These are phyloP conservation scores for Epithemia pelagica DNA, from an alignment of 108 stramenopile genomes.

Conservation along the genomic window DNA sequence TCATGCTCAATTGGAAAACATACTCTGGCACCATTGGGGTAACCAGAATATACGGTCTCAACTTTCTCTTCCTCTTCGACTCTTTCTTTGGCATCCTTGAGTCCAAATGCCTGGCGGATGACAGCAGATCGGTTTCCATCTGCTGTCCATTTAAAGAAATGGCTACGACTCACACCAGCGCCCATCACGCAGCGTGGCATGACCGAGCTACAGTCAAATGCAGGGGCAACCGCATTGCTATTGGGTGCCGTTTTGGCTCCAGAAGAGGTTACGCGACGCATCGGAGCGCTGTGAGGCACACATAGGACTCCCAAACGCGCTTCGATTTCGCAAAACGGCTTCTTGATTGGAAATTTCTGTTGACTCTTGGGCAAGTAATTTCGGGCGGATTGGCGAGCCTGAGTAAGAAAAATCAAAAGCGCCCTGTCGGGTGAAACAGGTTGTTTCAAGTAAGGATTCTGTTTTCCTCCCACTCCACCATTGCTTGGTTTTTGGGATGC, in stretches of 20 bases:
- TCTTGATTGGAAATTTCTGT: slow-evolving; percentile 23
- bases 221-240: slow-evolving; percentile 31
- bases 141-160: slow-evolving; percentile 68
- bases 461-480: neutral
- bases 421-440: slow-evolving; percentile 66
- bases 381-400: slow-evolving; percentile 51
- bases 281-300: slow-evolving; percentile 37
- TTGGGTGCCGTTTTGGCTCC: slow-evolving; percentile 39
- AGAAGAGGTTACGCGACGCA: slow-evolving; percentile 53
- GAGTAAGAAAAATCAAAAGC: slow-evolving; percentile 54
- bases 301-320: slow-evolving; percentile 65
- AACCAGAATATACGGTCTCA: slow-evolving; percentile 73
- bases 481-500: slow-evolving; percentile 4
- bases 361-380: slow-evolving; percentile 18
- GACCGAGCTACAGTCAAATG: slow-evolving; percentile 41
- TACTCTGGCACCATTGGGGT: slow-evolving; percentile 48
- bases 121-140: slow-evolving; percentile 25
- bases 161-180: slow-evolving; percentile 60
- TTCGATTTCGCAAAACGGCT: slow-evolving; percentile 72
- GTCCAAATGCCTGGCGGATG: slow-evolving; percentile 54
- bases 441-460: slow-evolving; percentile 51
- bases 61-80: slow-evolving; percentile 52
- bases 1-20: slow-evolving; percentile 48
- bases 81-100: slow-evolving; percentile 36
- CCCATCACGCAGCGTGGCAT: slow-evolving; percentile 36